Evolutionary conservation across 2,329 filamentous ascomycete species (phyloP), one percentile per base, ranked within the genome.

Genomic region (Corniculantispora saksenae): DNA sequence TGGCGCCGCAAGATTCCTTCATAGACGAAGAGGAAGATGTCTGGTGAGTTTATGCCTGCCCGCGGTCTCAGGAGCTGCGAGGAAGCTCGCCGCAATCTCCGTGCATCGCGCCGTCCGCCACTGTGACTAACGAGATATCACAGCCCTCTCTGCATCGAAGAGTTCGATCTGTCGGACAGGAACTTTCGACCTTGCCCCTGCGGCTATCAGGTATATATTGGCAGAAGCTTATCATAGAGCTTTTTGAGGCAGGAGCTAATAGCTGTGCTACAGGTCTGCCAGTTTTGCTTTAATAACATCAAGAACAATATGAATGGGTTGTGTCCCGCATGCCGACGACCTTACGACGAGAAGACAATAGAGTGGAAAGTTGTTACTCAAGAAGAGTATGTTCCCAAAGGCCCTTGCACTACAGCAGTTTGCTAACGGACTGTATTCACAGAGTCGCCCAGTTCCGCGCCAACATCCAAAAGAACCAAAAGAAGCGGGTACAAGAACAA

Each of bases 241-340:
- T 29, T 6, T 25, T 23, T 27, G 4, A 27, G 27, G 58, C 53
- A 63, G 17, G 45, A 57, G 29, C 47, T 69, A 61, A 69, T 66
- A 67, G 50, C 27, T 54, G 73, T n/a, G 15, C 19, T 45, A n/a
- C 53, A 97, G 94, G 94, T 99, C 77, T 99, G 95, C 80, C 96
- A 99, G 83, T 99, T 99, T 80, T 99, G 95, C 81, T 99, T 94
- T 83, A 97, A 99, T 81, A 99, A 98, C 77, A 96, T 99, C 77
- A 97, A 96, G 81, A 97, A 91, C 72, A 97, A 97, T 73, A 93
- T 97, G 86, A 98, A 97, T 76, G 94, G 94, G 43, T 86, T 97
- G 65, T 99, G 95, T 78, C 95, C 95, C n/a, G 97, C 97, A 70
- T 99, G 95, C 77, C 89, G 95, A 79, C 87, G 95, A 76, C 91